phyloP scores from a whole-genome alignment of 495 filamentous ascomycete genomes.

The Tirmania nivea region DNA sequence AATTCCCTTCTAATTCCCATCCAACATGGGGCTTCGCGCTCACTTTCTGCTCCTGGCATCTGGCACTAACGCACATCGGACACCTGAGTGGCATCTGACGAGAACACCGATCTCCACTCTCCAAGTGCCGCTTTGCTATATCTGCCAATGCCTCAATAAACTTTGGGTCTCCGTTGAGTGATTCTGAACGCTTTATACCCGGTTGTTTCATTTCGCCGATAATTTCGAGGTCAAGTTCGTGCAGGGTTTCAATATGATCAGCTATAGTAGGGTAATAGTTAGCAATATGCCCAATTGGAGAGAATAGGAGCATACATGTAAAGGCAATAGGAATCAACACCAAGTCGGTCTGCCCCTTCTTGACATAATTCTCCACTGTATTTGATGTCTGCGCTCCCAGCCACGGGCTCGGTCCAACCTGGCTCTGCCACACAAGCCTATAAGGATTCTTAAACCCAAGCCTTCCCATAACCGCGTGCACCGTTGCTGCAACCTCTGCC shows the following conservation, averaged over 20 bases:
- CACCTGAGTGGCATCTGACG: conserved; percentile 79
- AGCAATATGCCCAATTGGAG: no score
- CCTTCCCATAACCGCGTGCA: conserved; percentile 84
- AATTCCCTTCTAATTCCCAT: background rate
- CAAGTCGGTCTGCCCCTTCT: conserved; percentile 76
- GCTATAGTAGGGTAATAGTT: conserved; percentile 13
- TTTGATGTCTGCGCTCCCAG: conserved; percentile 79
- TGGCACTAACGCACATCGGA: conserved; percentile 79
- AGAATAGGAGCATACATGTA: conserved; percentile 30
- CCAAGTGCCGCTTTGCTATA: conserved; percentile 58
- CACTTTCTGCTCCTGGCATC: conserved; percentile 75
- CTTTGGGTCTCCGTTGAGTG: conserved; percentile 71
- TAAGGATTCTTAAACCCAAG: conserved; percentile 74
- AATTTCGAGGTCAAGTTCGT: conserved; percentile 89
- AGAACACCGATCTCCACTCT: conserved; percentile 44
- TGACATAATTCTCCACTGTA: conserved; percentile 72
- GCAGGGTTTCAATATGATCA: conserved; percentile 95
- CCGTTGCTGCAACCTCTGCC: conserved; percentile 90
- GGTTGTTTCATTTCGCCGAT: conserved; percentile 69
- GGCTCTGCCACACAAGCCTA: conserved; percentile 91
- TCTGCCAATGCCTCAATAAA: conserved; percentile 85
- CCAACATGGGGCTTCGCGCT: background rate
- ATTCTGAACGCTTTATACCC: conserved; percentile 76
- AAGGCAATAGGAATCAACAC: conserved; percentile 92
- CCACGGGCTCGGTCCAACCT: conserved; percentile 91